phyloP scores from a whole-genome alignment of 805 yeast genomes.

The Komagataella pseudopastoris region DNA sequence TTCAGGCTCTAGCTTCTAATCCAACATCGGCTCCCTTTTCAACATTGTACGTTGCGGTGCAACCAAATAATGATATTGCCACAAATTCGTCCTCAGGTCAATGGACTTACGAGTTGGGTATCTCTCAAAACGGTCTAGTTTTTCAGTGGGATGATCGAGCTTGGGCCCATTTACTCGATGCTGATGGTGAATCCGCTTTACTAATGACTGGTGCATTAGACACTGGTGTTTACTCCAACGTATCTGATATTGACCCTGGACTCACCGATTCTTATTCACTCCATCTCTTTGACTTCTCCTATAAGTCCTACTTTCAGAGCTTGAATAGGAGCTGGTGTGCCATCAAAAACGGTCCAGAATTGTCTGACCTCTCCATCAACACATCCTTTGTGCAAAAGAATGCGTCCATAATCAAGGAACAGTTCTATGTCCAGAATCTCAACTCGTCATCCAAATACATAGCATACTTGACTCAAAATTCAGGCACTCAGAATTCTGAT shows the following conservation, averaged over 20 bases:
- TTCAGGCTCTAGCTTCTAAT: slow-evolving; percentile 9
- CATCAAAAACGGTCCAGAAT: slow-evolving; percentile 33
- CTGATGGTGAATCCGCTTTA: slow-evolving; percentile 57
- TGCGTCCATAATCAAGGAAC: slow-evolving; percentile 39
- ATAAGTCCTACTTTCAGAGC: slow-evolving; percentile 15
- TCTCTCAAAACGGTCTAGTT: slow-evolving; percentile 46
- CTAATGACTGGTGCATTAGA: slow-evolving; percentile 35
- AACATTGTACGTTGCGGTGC: slow-evolving; percentile 10
- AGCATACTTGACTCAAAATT: slow-evolving; percentile 48
- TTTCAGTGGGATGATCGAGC: slow-evolving; percentile 57
- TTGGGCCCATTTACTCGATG: slow-evolving; percentile 47
- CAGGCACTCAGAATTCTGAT: slow-evolving; percentile 13
- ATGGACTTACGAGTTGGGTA: slow-evolving; percentile 59
- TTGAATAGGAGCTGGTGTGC: slow-evolving; percentile 63
- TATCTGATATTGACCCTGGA: slow-evolving; percentile 6
- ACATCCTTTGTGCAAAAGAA: slow-evolving; percentile 26
- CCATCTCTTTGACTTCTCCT: slow-evolving; percentile 8
- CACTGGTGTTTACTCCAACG: neutral
- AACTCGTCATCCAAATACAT: slow-evolving; percentile 47
- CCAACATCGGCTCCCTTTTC: slow-evolving; percentile 5
- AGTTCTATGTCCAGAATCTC: slow-evolving; percentile 48
- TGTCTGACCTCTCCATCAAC: slow-evolving; percentile 13
- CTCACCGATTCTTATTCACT: slow-evolving; percentile 12
- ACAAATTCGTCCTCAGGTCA: slow-evolving; percentile 8
- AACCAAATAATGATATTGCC: slow-evolving; percentile 9